These are phyloP conservation scores for Arthrobotrys conoides DNA, from an alignment of 2,329 filamentous ascomycete species.

Conservation along the genomic window DNA sequence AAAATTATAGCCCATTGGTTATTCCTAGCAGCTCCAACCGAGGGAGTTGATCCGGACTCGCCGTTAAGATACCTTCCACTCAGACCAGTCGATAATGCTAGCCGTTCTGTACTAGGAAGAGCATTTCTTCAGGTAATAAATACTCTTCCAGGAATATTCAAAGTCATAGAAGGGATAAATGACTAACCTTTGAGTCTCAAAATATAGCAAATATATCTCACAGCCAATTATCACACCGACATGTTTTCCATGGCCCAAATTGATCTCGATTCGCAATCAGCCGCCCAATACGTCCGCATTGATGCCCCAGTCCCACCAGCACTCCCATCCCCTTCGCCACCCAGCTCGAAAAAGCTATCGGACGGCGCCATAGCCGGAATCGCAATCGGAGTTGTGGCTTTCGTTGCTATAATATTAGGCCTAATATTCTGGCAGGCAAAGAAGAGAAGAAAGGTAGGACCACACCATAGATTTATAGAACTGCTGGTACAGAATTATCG, in stretches of 20 bases:
- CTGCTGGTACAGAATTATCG: conserved; percentile 15
- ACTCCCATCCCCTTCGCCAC: background rate
- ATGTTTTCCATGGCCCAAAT: conserved; percentile 53
- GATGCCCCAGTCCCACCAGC: conserved; percentile 32
- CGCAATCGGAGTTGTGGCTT: conserved; percentile 34
- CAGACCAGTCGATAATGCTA: conserved; percentile 42
- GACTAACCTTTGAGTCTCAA: background rate
- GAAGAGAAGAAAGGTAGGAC: conserved; percentile 43
- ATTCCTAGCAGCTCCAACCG: conserved; percentile 34
- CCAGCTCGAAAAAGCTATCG: conserved; percentile 29
- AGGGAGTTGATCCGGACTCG: conserved; percentile 22
- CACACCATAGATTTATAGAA: conserved; percentile 27
- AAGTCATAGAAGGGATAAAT: too few relatives aligned
- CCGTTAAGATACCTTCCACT: conserved; percentile 45
- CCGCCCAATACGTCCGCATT: conserved; percentile 42
- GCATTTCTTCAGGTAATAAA: conserved; percentile 47
- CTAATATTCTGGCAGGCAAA: conserved; percentile 36
- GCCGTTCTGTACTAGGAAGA: conserved; percentile 48
- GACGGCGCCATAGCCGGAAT: conserved; percentile 55
- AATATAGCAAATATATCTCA: conserved; percentile 53
- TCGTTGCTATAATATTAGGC: conserved; percentile 30
- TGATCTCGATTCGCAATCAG: conserved; percentile 31
- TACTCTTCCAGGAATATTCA: too few relatives aligned
- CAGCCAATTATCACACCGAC: conserved; percentile 49
- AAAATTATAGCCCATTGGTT: conserved; percentile 40